Evolutionary conservation across 208 protist species (phyloP).

Genomic region (Acanthamoeba polyphaga): DNA sequence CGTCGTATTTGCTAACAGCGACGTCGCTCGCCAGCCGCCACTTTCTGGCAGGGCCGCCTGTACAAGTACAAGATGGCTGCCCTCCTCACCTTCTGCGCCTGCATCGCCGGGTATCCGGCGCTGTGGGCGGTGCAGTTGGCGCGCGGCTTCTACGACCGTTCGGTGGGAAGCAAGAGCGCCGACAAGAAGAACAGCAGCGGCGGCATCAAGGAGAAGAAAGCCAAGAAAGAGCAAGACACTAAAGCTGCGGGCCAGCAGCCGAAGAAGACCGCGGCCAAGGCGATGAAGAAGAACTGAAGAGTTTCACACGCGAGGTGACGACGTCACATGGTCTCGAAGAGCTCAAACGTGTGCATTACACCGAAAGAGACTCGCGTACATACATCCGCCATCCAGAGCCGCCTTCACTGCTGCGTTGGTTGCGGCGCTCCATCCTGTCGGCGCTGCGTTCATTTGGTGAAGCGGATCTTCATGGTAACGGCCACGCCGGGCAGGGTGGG

Average conservation of each 20-base stretch:
- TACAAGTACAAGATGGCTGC: slow-evolving; percentile 58
- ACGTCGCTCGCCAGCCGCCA: background rate
- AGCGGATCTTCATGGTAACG: slow-evolving; percentile 37
- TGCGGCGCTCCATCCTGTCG: background rate
- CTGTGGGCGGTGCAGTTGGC: background rate
- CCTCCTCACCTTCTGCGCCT: background rate
- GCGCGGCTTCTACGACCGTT: background rate
- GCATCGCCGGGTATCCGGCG: slow-evolving; percentile 4
- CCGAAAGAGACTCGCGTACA: too few species aligned
- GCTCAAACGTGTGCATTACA: too few species aligned
- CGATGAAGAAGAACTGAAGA: background rate
- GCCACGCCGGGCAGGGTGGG: slow-evolving; percentile 38
- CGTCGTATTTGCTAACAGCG: background rate
- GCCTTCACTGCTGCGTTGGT: too few species aligned
- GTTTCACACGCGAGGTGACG: too few species aligned
- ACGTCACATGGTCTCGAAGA: too few species aligned
- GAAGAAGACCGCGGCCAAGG: background rate
- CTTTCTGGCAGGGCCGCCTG: background rate
- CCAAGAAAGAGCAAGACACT: background rate
- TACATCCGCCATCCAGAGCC: too few species aligned
- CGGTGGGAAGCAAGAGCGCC: background rate
- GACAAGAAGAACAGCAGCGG: background rate
- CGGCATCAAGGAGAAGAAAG: background rate
- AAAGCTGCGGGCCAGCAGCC: too few species aligned
- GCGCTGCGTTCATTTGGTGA: background rate